Evolutionary conservation across 2,329 filamentous ascomycete species (phyloP).

Genomic region (Pyrenochaeta sp.): DNA sequence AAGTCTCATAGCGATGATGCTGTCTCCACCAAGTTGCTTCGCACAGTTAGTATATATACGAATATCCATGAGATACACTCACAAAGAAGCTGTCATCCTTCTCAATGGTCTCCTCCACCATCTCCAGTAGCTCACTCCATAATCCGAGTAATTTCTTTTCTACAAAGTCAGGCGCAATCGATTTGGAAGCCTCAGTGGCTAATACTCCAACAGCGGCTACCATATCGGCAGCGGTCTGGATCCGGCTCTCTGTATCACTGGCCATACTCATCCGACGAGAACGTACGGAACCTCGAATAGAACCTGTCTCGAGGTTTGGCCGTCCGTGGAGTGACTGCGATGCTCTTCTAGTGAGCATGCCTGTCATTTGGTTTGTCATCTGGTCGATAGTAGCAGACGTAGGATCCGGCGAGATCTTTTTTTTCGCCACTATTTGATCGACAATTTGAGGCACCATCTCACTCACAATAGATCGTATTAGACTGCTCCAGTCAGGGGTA

Average conservation of each 20-base stretch:
- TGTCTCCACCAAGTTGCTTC: constrained; percentile 42
- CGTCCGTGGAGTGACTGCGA: constrained; percentile 35
- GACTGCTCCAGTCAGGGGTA: constrained; percentile 35
- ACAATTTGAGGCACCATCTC: constrained; percentile 47
- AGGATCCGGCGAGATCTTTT: constrained; percentile 27
- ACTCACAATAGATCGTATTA: constrained; percentile 43
- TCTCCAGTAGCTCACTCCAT: constrained; percentile 44
- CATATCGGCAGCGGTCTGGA: constrained; percentile 44
- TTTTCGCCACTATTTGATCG: constrained; percentile 40
- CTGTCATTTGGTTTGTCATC: constrained; percentile 42
- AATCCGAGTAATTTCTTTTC: constrained; percentile 43
- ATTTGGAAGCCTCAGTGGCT: constrained; percentile 38
- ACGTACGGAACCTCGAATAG: constrained; percentile 29
- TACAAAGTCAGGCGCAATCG: constrained; percentile 40
- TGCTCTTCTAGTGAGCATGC: constrained; percentile 35
- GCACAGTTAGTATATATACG: constrained; percentile 6
- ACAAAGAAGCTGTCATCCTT: constrained; percentile 45
- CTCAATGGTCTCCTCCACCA: constrained; percentile 44
- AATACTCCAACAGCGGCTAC: constrained; percentile 41
- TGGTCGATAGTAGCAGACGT: constrained; percentile 32
- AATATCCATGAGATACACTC: constrained; percentile 6
- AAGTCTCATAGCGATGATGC: constrained; percentile 46
- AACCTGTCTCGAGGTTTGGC: constrained; percentile 31
- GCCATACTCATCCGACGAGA: constrained; percentile 37
- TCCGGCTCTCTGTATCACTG: constrained; percentile 41